phyloP scores from a whole-genome alignment of 345 rosid genomes.

The Arabidopsis suecica region DNA sequence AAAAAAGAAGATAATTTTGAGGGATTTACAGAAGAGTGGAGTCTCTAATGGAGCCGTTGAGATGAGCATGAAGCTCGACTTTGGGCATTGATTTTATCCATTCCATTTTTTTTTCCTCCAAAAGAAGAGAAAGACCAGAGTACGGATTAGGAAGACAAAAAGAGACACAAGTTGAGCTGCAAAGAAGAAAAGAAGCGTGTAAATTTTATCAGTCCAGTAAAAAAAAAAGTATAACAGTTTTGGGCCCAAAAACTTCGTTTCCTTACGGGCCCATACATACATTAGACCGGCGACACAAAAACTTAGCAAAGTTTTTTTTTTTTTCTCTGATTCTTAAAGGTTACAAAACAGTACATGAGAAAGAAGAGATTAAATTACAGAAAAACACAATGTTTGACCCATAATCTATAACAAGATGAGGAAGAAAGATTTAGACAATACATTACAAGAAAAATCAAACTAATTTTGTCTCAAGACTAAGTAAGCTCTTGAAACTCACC shows the following conservation, averaged over 20 bases:
- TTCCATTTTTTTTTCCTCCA: constrained; percentile 51
- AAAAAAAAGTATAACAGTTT: not conserved
- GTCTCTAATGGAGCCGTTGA: constrained; percentile 91
- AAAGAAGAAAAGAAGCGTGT: not conserved
- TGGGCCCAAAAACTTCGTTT: constrained; percentile 5
- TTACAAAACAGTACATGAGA: too few relatives aligned
- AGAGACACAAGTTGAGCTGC: constrained; percentile 3
- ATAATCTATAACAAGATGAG: too few relatives aligned
- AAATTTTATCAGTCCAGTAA: not conserved
- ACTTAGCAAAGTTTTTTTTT: not conserved
- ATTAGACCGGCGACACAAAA: not conserved
- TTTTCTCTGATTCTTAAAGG: too few relatives aligned
- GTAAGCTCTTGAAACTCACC: too few relatives aligned
- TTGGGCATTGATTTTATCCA: constrained; percentile 77
- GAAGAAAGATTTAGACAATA: too few relatives aligned
- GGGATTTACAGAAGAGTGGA: constrained; percentile 80
- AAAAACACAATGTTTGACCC: too few relatives aligned
- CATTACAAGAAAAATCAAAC: too few relatives aligned
- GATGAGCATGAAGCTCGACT: constrained; percentile 98
- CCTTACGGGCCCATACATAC: not conserved
- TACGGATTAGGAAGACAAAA: constrained; percentile 28
- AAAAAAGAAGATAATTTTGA: not conserved
- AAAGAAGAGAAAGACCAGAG: not conserved
- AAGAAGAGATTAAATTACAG: too few relatives aligned
- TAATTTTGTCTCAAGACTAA: too few relatives aligned